phyloP scores from a whole-genome alignment of 2,329 filamentous ascomycete species.

The Thielaviopsis ethacetica region DNA sequence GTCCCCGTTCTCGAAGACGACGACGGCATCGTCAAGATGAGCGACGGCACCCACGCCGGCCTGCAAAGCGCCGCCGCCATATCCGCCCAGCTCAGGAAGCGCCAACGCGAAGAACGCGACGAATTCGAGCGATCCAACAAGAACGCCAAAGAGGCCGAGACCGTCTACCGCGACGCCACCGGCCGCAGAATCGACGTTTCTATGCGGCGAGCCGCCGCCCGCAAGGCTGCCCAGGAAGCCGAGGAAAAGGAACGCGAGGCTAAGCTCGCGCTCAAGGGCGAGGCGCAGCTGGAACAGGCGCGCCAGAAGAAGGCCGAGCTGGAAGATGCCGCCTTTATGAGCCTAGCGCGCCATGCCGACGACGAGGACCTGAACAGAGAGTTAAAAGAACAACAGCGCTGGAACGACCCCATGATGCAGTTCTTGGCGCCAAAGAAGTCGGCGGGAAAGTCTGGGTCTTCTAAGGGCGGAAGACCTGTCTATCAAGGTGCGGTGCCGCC shows the following conservation, averaged over 20 bases:
- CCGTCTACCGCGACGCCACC: conserved; percentile 88
- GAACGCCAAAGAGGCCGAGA: conserved; percentile 38
- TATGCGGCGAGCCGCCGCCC: conserved; percentile 75
- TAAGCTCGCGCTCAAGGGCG: conserved; percentile 59
- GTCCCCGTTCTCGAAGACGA: conserved; percentile 29
- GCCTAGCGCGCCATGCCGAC: conserved; percentile 63
- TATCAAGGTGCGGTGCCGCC: conserved; percentile 72
- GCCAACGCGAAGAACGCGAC: conserved; percentile 46
- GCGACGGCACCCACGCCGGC: conserved; percentile 73
- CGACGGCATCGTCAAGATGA: conserved; percentile 49
- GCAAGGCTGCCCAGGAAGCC: conserved; percentile 46
- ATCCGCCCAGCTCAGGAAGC: conserved; percentile 47
- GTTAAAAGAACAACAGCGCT: conserved; percentile 57
- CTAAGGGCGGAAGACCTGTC: conserved; percentile 37
- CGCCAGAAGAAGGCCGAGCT: conserved; percentile 49
- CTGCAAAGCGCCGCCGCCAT: conserved; percentile 74
- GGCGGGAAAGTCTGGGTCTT: conserved; percentile 16
- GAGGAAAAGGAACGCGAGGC: conserved; percentile 56
- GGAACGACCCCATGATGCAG: conserved; percentile 85
- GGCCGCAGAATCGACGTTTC: conserved; percentile 86
- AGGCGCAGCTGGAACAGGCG: conserved; percentile 61
- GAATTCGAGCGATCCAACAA: conserved; percentile 27
- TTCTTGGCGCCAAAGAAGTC: conserved; percentile 46
- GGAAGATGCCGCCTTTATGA: conserved; percentile 68
- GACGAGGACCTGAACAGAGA: conserved; percentile 77